Conservation (phyloP, 2,329 filamentous ascomycete species). For the Aspergillus intermedius region DNA sequence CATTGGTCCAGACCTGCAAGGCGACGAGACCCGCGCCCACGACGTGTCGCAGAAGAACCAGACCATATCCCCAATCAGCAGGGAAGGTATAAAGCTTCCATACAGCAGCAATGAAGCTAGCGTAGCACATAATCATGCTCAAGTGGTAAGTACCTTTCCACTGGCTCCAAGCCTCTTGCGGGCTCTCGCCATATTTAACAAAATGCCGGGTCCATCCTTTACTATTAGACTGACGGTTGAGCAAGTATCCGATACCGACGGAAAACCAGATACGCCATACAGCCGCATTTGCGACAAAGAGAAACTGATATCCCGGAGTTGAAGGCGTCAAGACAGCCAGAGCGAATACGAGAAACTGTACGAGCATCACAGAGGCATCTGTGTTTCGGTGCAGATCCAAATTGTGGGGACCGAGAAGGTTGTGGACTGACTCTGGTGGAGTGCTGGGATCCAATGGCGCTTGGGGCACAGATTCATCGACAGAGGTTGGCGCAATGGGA, state of each 20-base stretch:
- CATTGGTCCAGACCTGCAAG: slow-evolving; percentile 85
- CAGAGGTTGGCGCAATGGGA: slow-evolving; percentile 26
- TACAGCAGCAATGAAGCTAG: slow-evolving; percentile 79
- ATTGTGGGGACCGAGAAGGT: slow-evolving; percentile 74
- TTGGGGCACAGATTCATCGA: slow-evolving; percentile 32
- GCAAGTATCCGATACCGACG: slow-evolving; percentile 74
- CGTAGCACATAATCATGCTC: slow-evolving; percentile 83
- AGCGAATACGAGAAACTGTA: slow-evolving; percentile 67
- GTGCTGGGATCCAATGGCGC: slow-evolving; percentile 38
- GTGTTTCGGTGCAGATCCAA: slow-evolving; percentile 83
- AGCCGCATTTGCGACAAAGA: slow-evolving; percentile 76
- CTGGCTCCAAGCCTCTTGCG: slow-evolving; percentile 88
- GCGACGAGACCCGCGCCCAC: slow-evolving; percentile 72
- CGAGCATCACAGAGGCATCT: slow-evolving; percentile 71
- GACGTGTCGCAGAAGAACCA: slow-evolving; percentile 79
- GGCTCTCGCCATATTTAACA: slow-evolving; percentile 88
- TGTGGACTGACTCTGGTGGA: slow-evolving; percentile 66
- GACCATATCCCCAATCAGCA: slow-evolving; percentile 77
- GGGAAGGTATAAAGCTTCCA: slow-evolving; percentile 97
- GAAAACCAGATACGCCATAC: slow-evolving; percentile 89
- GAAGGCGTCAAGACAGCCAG: slow-evolving; percentile 71
- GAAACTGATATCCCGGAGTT: slow-evolving; percentile 64
- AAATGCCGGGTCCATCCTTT: slow-evolving; percentile 98
- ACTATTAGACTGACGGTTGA: slow-evolving; percentile 77
- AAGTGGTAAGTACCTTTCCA: slow-evolving; percentile 97